phyloP scores from a whole-genome alignment of 345 rosid genomes.

The Rhodamnia argentea region DNA sequence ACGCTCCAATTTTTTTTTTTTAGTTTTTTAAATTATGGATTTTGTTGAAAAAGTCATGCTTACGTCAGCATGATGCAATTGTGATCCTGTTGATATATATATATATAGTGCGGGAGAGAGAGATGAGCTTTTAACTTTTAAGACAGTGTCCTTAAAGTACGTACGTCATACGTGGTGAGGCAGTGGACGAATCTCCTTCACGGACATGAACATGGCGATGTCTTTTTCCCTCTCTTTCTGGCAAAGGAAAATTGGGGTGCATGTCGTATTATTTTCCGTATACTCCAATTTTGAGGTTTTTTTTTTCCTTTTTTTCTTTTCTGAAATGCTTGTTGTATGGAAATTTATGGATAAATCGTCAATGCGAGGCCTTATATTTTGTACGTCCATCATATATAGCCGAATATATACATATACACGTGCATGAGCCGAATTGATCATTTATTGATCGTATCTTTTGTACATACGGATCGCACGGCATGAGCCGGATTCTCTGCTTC shows the following conservation, averaged over 20 bases:
- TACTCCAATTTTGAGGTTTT: not conserved
- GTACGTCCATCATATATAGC: not conserved
- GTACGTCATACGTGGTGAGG: not conserved
- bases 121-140: no score
- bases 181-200: not conserved
- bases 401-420: not conserved
- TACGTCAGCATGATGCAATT: not conserved
- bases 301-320: not conserved
- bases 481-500: not conserved
- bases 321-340: not conserved
- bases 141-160: not conserved
- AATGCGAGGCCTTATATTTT: not conserved
- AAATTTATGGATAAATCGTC: not conserved
- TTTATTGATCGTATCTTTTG: not conserved
- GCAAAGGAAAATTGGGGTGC: not conserved
- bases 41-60: not conserved
- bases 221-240: not conserved
- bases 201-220: not conserved
- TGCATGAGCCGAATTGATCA: not conserved
- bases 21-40: no score
- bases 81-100: not conserved
- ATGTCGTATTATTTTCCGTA: not conserved
- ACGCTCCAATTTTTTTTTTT: not conserved
- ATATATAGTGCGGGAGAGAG: not conserved
- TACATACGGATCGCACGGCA: not conserved